Evolutionary conservation across 768 basidiomycete species (phyloP), one percentile per base, ranked within the genome.

Genomic region (Trametes elegans): DNA sequence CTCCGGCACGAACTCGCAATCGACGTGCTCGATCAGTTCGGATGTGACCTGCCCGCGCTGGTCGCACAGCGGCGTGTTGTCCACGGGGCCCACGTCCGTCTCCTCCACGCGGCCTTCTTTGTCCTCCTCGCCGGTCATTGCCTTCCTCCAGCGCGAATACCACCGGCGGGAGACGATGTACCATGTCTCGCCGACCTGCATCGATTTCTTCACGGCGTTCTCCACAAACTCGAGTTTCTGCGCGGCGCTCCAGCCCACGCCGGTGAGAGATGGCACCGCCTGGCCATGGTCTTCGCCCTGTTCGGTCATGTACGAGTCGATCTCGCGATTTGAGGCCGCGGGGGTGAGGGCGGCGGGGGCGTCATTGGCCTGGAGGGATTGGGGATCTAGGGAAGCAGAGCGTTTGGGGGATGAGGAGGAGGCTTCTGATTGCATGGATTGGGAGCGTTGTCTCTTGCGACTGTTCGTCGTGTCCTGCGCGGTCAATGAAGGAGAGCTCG

Each of bases 391-490:
- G 21, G 90, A 88, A 51, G 81, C 82, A 18, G 88, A 80, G 59
- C 92, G 86, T 75, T 94, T 95, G 57, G 84, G 75, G 26, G 89
- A 92, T 23, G 87, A 84, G 24, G 80, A 81, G 55, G 84, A 84
- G 51, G 79, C 74, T 63, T 83, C 81, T 41, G 88, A 89, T 66
- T 87, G 77, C 83, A 86, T 87, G 32, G 88, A 90, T 62, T 74
- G 77, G 59, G 85, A 88, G 64, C 88, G 83, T 66, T 87, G 85
- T 69, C 87, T 77, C 74, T 89, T 89, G 64, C 87, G 76, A 45
- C 66, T 69, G 45, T 63, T 66, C 46, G 74, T 74, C 53, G 73
- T 65, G 47, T 63, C 65, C 59, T 62, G 62, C 41, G 67, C 35
- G 26, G 50, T 60, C 53, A 68, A 62, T 35, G 62, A 61, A 36